Percentiles rank a stretch among this genome's conserved stretches.
phyloP scores from a whole-genome alignment of 225 moss, liverwort and hornwort species.

The Marchantia polymorpha region DNA sequence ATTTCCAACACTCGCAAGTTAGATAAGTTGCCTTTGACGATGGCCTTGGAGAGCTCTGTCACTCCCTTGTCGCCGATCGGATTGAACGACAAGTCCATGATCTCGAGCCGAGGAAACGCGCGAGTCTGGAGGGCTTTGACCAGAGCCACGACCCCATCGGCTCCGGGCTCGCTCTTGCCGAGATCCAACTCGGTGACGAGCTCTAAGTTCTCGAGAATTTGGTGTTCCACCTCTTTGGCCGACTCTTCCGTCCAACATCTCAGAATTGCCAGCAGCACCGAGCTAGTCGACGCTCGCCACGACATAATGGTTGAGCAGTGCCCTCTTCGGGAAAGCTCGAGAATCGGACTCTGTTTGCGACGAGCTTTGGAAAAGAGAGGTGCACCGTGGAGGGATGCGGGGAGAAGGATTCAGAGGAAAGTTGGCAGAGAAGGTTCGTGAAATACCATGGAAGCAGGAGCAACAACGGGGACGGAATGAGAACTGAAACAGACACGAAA shows the following conservation, averaged over 20 bases:
- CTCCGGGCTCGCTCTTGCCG: neutral
- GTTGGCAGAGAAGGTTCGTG: neutral
- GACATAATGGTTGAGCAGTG: constrained; percentile 2
- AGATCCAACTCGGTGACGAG: constrained; percentile 19
- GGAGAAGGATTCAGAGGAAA: no score
- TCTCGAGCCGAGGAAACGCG: constrained; percentile 6
- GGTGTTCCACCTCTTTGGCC: constrained; percentile 9
- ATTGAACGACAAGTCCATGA: constrained; percentile 10
- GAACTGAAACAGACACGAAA: neutral
- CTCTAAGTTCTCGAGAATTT: constrained; percentile 10
- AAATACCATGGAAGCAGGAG: neutral
- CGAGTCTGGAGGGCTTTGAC: constrained; percentile 12
- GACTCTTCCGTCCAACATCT: constrained; percentile 16
- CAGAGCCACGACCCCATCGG: constrained; percentile 10
- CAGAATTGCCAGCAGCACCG: constrained; percentile 8
- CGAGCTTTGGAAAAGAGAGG: neutral
- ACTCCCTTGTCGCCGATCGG: constrained; percentile 14
- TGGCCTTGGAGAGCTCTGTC: constrained; percentile 6
- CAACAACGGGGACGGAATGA: neutral
- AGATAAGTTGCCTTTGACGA: constrained; percentile 9
- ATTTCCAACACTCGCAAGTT: constrained; percentile 15
- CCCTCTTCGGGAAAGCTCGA: neutral
- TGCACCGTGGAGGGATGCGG: neutral
- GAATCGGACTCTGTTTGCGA: no score
- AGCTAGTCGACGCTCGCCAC: constrained; percentile 17